phyloP scores from a whole-genome alignment of 768 basidiomycete genomes.

The Tulasnella sp. region DNA sequence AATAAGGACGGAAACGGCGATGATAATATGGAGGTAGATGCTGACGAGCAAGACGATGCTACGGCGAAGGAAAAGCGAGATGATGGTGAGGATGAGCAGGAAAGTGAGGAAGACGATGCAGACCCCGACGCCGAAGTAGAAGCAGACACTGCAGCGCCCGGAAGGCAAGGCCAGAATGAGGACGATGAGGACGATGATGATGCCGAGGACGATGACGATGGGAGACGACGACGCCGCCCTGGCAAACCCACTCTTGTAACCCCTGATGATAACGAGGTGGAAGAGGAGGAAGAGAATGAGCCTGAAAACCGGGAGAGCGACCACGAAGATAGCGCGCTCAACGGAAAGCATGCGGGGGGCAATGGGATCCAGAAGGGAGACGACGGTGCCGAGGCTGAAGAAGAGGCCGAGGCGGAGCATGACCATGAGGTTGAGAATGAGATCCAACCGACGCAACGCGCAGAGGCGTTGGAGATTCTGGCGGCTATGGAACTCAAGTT shows the following conservation, averaged over 20 bases:
- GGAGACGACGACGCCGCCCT: not conserved
- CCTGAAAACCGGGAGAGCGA: slow-evolving; percentile 24
- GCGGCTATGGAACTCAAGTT: slow-evolving; percentile 89
- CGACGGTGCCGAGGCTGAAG: slow-evolving; percentile 23
- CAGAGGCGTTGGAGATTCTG: slow-evolving; percentile 79
- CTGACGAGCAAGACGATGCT: slow-evolving; percentile 6
- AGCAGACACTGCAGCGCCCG: not conserved
- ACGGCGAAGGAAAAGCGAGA: slow-evolving; percentile 48
- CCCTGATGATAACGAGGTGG: slow-evolving; percentile 18
- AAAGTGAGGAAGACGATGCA: not conserved
- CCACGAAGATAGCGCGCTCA: slow-evolving; percentile 12
- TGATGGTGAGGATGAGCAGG: slow-evolving; percentile 20
- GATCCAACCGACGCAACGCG: slow-evolving; percentile 67
- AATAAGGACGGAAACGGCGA: not conserved
- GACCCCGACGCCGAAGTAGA: not conserved
- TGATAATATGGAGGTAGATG: slow-evolving; percentile 2
- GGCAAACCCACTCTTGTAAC: not conserved
- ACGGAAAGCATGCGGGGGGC: not conserved
- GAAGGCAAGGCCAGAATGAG: not conserved
- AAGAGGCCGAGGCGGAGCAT: slow-evolving; percentile 29
- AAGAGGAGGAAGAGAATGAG: slow-evolving; percentile 19
- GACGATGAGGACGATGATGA: slow-evolving; percentile 12
- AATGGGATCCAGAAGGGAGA: slow-evolving; percentile 21
- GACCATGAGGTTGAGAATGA: slow-evolving; percentile 43
- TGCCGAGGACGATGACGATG: slow-evolving; percentile 3